These are phyloP conservation scores for Coemansia sp. DNA, from an alignment of 192 early-diverging fungal genomes.

Conservation along the genomic window DNA sequence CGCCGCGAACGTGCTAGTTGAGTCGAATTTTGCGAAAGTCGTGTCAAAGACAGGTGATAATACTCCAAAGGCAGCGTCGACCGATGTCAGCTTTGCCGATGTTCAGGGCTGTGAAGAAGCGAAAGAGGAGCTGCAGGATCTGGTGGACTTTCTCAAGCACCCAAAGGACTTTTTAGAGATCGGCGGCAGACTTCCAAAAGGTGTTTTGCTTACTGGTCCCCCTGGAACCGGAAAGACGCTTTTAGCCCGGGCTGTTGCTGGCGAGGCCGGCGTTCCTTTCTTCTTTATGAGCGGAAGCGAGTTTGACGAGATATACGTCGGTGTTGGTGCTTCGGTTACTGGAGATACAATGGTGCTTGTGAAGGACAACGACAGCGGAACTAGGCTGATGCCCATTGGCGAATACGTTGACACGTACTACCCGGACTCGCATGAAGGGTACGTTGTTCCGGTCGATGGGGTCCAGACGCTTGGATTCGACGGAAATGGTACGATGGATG, in stretches of 20 bases:
- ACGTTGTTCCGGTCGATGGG: constrained; percentile 39
- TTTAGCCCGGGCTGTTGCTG: constrained; percentile 93
- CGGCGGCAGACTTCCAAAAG: constrained; percentile 95
- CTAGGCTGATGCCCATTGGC: constrained; percentile 38
- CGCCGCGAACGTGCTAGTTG: constrained; percentile 64
- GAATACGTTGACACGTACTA: constrained; percentile 46
- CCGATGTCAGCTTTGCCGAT: constrained; percentile 78
- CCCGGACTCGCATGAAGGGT: constrained; percentile 29
- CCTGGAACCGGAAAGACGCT: constrained; percentile 98
- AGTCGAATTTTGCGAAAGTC: constrained; percentile 68
- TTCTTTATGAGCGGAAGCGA: constrained; percentile 98
- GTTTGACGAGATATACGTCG: constrained; percentile 99
- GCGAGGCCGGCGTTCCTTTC: constrained; percentile 97
- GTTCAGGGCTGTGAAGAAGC: constrained; percentile 98
- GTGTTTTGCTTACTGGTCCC: constrained; percentile 82
- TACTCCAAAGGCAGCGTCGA: constrained; percentile 37
- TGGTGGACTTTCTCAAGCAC: constrained; percentile 93
- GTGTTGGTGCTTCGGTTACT: constrained; percentile 78
- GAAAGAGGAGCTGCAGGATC: constrained; percentile 94
- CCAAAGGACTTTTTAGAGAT: constrained; percentile 88
- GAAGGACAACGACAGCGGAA: constrained; percentile 17
- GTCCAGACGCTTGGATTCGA: constrained; percentile 49
- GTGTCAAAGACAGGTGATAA: constrained; percentile 30
- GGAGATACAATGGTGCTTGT: constrained; percentile 53
- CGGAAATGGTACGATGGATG: constrained; percentile 20